phyloP scores from a whole-genome alignment of 768 basidiomycete genomes.

The Boletales sp. region DNA sequence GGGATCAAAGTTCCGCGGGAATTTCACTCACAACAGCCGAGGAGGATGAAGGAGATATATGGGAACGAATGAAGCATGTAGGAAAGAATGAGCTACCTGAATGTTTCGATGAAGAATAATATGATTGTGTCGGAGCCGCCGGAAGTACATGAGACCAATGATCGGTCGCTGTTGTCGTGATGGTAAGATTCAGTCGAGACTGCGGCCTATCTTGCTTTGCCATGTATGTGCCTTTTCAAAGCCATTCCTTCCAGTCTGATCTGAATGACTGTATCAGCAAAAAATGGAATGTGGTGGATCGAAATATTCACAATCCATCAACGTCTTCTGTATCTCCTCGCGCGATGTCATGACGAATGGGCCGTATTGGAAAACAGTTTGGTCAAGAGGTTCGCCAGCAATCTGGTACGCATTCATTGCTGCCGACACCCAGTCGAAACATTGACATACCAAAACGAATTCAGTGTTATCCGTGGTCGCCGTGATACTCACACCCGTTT shows the following conservation, averaged over 20 bases:
- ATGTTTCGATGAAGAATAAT: not conserved
- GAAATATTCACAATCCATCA: conserved; percentile 65
- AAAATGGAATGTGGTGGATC: not conserved
- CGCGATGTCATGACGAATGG: conserved; percentile 84
- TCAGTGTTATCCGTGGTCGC: conserved; percentile 62
- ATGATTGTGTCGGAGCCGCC: not conserved
- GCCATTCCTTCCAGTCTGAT: conserved; percentile 75
- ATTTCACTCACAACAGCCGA: conserved; percentile 12
- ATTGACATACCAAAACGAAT: conserved; percentile 59
- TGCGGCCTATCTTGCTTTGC: conserved; percentile 73
- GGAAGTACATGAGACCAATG: not conserved
- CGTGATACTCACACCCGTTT: conserved; percentile 68
- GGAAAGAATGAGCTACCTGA: conserved; percentile 28
- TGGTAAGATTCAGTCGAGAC: not conserved
- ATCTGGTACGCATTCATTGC: conserved; percentile 39
- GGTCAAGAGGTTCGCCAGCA: conserved; percentile 86
- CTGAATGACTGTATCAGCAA: conserved; percentile 33
- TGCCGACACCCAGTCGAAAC: not conserved
- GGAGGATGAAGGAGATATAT: conserved; percentile 57
- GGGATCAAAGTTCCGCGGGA: conserved; percentile 45
- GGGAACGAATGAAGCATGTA: conserved; percentile 61
- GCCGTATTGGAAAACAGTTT: conserved; percentile 83
- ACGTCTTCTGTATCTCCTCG: conserved; percentile 77
- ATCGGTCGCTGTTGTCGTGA: not conserved
- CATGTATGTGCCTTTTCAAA: conserved; percentile 89